Evolutionary conservation across 768 basidiomycete species (phyloP).

Genomic region (Russula emetica): DNA sequence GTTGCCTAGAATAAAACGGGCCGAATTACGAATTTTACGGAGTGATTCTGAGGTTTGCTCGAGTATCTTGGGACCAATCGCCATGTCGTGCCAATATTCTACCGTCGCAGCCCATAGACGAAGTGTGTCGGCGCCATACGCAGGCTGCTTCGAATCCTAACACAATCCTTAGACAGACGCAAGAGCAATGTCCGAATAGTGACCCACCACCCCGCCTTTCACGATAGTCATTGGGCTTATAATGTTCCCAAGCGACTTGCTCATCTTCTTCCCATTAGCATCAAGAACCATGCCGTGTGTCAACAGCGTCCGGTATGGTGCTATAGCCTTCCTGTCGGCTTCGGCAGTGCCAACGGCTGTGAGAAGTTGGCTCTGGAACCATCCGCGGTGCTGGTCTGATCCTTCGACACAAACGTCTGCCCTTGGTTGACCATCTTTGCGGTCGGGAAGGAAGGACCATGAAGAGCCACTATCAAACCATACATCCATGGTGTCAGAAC

Average conservation of each 20-base stretch:
- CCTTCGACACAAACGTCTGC: constrained; percentile 94
- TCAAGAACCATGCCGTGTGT: constrained; percentile 98
- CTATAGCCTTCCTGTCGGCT: constrained; percentile 30
- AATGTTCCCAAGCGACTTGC: constrained; percentile 93
- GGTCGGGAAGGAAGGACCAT: constrained; percentile 70
- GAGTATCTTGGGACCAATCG: constrained; percentile 75
- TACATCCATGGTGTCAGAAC: constrained; percentile 96
- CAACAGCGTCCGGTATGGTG: constrained; percentile 75
- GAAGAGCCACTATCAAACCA: constrained; percentile 98
- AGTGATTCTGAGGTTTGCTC: constrained; percentile 69
- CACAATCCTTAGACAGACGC: background rate
- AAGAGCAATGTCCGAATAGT: background rate
- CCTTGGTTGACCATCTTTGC: constrained; percentile 36
- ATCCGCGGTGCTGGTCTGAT: constrained; percentile 95
- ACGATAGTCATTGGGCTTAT: constrained; percentile 80
- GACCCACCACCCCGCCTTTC: constrained; percentile 65
- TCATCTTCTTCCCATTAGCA: constrained; percentile 90
- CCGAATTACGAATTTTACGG: constrained; percentile 81
- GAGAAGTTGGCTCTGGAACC: constrained; percentile 95
- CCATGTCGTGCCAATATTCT: constrained; percentile 85
- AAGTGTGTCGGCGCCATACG: constrained; percentile 81
- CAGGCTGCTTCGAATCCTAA: constrained; percentile 66
- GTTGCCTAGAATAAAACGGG: constrained; percentile 83
- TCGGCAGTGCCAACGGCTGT: constrained; percentile 62
- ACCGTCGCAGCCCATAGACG: constrained; percentile 90